These are phyloP conservation scores for Phaeomoniella chlamydospora DNA, from an alignment of 2,329 filamentous ascomycete species.

Conservation along the genomic window DNA sequence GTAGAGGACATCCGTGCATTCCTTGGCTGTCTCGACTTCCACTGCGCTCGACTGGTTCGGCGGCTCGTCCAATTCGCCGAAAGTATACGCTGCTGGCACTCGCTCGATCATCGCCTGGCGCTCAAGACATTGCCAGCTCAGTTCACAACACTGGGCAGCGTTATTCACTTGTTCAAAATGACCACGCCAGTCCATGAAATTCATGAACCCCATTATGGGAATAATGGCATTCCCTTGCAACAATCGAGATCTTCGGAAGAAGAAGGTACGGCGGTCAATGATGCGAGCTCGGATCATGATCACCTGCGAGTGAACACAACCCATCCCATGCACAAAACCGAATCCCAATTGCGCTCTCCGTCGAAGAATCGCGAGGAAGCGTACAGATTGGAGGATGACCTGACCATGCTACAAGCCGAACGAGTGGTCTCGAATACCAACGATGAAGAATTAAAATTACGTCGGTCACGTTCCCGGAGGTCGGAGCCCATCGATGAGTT, in stretches of 20 bases:
- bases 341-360: conserved; percentile 27
- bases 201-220: conserved; percentile 12
- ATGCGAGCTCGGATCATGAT: conserved; percentile 16
- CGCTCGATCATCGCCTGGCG: too few species aligned
- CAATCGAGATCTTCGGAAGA: conserved; percentile 10
- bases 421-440: conserved; percentile 36
- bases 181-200: conserved; percentile 18
- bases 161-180: too few species aligned
- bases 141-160: too few species aligned
- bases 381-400: conserved; percentile 49
- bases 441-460: conserved; percentile 18
- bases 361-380: conserved; percentile 45
- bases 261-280: conserved; percentile 11
- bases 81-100: too few species aligned
- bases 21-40: too few species aligned
- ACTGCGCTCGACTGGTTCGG: too few species aligned
- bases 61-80: too few species aligned
- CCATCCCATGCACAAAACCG: conserved; percentile 16
- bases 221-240: conserved; percentile 8
- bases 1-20: too few species aligned
- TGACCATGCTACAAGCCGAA: conserved; percentile 51
- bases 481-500: conserved; percentile 51
- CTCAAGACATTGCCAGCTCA: too few species aligned
- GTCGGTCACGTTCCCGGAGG: conserved; percentile 36
- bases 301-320: conserved; percentile 35